Evolutionary conservation across 2,329 filamentous ascomycete species (phyloP).

Genomic region (Cytospora schulzeri): DNA sequence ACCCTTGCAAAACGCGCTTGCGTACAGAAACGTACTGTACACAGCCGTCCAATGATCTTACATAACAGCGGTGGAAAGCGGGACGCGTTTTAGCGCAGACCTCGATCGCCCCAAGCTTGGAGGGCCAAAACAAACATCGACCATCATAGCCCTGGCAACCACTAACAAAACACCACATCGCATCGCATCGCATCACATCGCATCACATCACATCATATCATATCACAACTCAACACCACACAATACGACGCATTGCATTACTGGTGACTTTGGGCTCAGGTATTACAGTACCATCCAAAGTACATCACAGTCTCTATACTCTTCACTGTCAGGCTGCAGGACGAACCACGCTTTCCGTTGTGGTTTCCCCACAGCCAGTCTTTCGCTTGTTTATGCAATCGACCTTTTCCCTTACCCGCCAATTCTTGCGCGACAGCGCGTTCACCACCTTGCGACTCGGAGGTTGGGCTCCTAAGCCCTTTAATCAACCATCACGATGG

Average conservation of each 20-base stretch:
- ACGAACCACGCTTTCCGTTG: slow-evolving; percentile 6
- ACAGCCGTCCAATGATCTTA: slow-evolving; percentile 14
- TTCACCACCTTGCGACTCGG: slow-evolving; percentile 10
- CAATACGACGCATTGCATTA: neutral
- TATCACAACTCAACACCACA: neutral
- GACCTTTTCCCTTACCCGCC: slow-evolving; percentile 2
- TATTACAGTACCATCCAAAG: neutral
- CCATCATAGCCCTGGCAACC: slow-evolving; percentile 16
- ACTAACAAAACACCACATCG: neutral
- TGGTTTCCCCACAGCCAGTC: slow-evolving; percentile 22
- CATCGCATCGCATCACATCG: neutral
- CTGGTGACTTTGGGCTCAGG: slow-evolving; percentile 4
- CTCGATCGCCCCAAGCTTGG: neutral
- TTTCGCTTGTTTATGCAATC: slow-evolving; percentile 25
- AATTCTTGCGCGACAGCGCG: slow-evolving; percentile 18
- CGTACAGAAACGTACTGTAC: neutral
- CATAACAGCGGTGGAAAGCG: neutral
- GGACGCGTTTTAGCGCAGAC: slow-evolving; percentile 18
- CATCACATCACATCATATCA: neutral
- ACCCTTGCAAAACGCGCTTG: slow-evolving; percentile 17
- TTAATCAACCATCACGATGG: slow-evolving; percentile 45
- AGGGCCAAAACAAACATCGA: slow-evolving; percentile 19
- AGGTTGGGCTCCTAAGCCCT: slow-evolving; percentile 21
- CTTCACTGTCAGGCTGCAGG: slow-evolving; percentile 15
- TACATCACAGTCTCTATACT: neutral